A percentile compares a stretch with the other conserved stretches of the same genome.
Conservation (phyloP, 441 rosid genomes). For the Codiaeum variegatum region DNA sequence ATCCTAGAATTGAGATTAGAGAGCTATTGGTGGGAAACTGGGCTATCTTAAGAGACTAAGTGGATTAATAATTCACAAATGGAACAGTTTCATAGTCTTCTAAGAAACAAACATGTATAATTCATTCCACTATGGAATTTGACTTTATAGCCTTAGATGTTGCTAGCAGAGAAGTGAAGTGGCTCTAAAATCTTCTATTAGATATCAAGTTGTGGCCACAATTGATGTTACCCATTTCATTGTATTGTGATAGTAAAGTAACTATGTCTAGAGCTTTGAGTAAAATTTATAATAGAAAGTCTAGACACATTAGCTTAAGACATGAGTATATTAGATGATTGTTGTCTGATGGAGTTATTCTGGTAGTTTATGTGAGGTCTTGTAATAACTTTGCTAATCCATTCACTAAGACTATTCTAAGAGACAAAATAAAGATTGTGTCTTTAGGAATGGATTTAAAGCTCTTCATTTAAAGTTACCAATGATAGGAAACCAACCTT, state of each 20-base stretch:
- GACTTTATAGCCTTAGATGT: not conserved
- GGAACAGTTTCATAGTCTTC: not conserved
- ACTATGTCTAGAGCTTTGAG: not conserved
- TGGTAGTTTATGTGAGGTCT: not conserved
- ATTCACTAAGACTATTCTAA: too few species aligned
- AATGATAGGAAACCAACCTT: too few species aligned
- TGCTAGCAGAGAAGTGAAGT: not conserved
- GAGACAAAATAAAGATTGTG: too few species aligned
- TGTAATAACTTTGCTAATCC: too few species aligned
- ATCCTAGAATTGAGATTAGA: not conserved
- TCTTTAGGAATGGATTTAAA: too few species aligned
- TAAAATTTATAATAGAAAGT: too few species aligned
- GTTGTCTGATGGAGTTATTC: not conserved
- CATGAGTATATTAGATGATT: not conserved
- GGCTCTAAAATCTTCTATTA: too few species aligned
- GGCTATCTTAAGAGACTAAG: not conserved
- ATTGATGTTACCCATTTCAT: not conserved
- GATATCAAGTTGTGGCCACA: not conserved
- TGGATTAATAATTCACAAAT: too few species aligned
- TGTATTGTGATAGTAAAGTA: not conserved
- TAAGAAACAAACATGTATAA: not conserved
- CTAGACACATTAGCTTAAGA: not conserved
- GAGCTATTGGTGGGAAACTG: not conserved
- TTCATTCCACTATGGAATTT: not conserved
- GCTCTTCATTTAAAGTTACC: too few species aligned